These are phyloP conservation scores for Apiospora kogelbergensis DNA, from an alignment of 2,329 filamentous ascomycete genomes.

Conservation along the genomic window DNA sequence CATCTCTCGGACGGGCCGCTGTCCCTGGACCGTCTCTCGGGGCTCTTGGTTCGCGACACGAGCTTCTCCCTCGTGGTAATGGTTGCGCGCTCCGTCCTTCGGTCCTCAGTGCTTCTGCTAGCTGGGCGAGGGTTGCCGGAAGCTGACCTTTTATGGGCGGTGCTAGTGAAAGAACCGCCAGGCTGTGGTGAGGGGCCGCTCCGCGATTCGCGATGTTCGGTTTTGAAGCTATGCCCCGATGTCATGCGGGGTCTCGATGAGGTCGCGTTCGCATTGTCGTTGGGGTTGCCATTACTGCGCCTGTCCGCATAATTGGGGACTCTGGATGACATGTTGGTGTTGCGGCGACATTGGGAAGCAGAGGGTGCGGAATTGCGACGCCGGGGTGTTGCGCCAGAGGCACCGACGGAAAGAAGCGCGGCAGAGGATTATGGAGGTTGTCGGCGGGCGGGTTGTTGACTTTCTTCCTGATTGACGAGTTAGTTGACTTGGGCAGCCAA, in stretches of 20 bases:
- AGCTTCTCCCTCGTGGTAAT: constrained; percentile 65
- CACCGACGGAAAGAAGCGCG: not conserved
- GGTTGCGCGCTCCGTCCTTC: constrained; percentile 56
- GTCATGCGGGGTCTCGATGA: constrained; percentile 33
- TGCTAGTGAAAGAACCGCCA: constrained; percentile 33
- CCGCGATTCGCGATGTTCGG: constrained; percentile 9
- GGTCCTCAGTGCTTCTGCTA: constrained; percentile 45
- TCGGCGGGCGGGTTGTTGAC: not conserved
- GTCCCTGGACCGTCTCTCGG: constrained; percentile 44
- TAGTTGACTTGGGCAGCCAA: not conserved
- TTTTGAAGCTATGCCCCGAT: constrained; percentile 13
- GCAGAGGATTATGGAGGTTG: not conserved
- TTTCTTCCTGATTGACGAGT: constrained; percentile 6
- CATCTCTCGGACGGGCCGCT: constrained; percentile 31
- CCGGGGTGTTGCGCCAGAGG: not conserved
- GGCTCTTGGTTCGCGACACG: constrained; percentile 59
- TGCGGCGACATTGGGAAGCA: constrained; percentile 9
- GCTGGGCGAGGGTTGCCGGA: constrained; percentile 56
- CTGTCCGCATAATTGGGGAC: constrained; percentile 39
- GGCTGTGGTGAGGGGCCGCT: not conserved
- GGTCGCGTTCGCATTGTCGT: constrained; percentile 21
- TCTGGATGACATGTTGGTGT: constrained; percentile 33
- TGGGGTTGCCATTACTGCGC: constrained; percentile 42
- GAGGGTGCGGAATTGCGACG: not conserved
- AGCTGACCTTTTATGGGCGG: constrained; percentile 55